Evolutionary conservation across 768 basidiomycete species (phyloP), one percentile per base, ranked within the genome.

Genomic region (Rhodosporidiobolus sp.): DNA sequence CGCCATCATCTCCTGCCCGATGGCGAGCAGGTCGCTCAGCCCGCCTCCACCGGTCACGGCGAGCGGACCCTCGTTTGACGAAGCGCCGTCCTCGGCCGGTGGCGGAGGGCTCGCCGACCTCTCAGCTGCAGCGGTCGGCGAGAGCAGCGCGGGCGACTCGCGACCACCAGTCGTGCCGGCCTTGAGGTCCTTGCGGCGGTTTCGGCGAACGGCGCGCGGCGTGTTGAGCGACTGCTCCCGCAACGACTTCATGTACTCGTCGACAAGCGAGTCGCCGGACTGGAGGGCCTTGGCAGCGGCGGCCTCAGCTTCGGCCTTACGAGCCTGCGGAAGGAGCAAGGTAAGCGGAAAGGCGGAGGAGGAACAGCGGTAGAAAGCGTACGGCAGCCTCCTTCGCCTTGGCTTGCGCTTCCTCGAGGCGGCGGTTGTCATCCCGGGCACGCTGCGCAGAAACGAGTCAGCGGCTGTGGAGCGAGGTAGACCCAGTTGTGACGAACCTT

Each of bases 191-290:
- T 63, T 67, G n/a, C 38, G 48, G 22, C 61, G 60, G 48, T 63
- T 66, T 10, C 70, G 70, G 3, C 60, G 59, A 1, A 38, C 53
- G 10, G 63, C 50, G 4, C 72, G 67, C 0, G 67, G 72, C 57
- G 67, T 65, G 49, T 63, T 56, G 58, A 76, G 55, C 10, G 68
- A 65, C n/a, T 65, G 67, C 30, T 69, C 75, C 26, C 67, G 45
- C 9, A 76, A 61, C 46, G 52, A n/a, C 48, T 65, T 71, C 56
- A 76, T 63, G 46, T 50, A 46, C 46, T 76, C 71, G 11, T 76
- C 75, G 57, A 76, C 71, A 43, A 76, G 65, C 8, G 65, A 62
- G 45, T 72, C 69, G 60, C 69, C 65, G 4, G 48, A 28, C 19
- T 57, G 63, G n/a, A 65, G 63, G 0, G 48, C 59, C 6, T 63